Evolutionary conservation across 305 asterid species (phyloP).

Genomic region (Fraxinus xanthoxyloides): DNA sequence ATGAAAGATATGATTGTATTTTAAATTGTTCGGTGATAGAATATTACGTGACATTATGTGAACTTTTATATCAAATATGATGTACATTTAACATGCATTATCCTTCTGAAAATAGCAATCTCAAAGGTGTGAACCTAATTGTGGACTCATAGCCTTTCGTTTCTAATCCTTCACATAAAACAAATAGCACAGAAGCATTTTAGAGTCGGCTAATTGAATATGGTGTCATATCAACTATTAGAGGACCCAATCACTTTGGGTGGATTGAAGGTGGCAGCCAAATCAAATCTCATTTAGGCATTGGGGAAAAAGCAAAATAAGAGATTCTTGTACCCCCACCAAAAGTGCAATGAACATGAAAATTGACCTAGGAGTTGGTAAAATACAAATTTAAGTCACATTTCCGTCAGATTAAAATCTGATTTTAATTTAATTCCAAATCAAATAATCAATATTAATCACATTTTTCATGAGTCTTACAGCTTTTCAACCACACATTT

Average conservation of each 20-base stretch:
- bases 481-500: too few species aligned
- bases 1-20: too few species aligned
- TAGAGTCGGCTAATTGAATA: neutral
- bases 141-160: neutral
- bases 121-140: neutral
- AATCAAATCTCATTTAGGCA: neutral
- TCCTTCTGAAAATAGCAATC: too few species aligned
- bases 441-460: too few species aligned
- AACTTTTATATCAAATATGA: too few species aligned
- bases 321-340: neutral
- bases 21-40: too few species aligned
- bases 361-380: neutral
- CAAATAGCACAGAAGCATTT: neutral
- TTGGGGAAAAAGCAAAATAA: neutral
- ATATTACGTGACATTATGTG: too few species aligned
- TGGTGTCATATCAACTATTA: neutral
- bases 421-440: too few species aligned
- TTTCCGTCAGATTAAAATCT: too few species aligned
- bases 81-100: too few species aligned
- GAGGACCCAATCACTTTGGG: neutral
- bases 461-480: too few species aligned
- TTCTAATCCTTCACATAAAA: neutral
- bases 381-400: neutral
- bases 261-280: neutral
- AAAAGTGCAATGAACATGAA: neutral